Base-by-base conservation (phyloP, 805 yeast genomes). In the Pichia occidentalis region DNA sequence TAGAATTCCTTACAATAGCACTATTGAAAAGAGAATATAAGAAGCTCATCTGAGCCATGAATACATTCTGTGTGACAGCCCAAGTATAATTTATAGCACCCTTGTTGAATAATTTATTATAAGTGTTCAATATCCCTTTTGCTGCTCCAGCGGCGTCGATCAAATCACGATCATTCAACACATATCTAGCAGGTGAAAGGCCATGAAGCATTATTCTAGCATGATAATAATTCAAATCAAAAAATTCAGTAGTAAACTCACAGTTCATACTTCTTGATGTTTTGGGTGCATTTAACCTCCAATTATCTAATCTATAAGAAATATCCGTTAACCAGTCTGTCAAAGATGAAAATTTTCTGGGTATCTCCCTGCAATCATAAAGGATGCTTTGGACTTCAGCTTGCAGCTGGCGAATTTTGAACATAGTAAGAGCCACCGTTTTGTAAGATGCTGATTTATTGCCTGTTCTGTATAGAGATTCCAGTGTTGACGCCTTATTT, bases 51-150 rank as follows among this genome's bases (percentile, higher is more conserved):
- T 95, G 94, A 0, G 95, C 88, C 82, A 84, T 80, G 54, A 85
- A 85, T 37, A 85, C 64, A 54, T 85, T 86, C 56, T 86, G 95
- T 3, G 85, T 88, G 0, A 94, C 92, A 2, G 87, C 88, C 96
- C 96, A 87, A 0, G 95, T 85, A 58, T 84, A 87, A 57, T 85
- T 85, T 43, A 86, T 70, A 32, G 73, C 65, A 49, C 72, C 73
- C 21, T 67, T 67, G n/a, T 64, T 57, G 47, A 71, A 73, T 26
- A 87, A 60, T 36, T 71, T 72, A 34, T 70, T 63, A 54, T 84
- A 87, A 22, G 78, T 70, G 24, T 66, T 61, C 37, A 86, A 79
- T 24, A 85, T 71, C 30, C 79, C 80, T 47, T 71, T 72, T 1
- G 92, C 74, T 1, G 88, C 73, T 19, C 73, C 76, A 9, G 73